phyloP scores from a whole-genome alignment of 345 rosid species.

The Hibiscus mutabilis region DNA sequence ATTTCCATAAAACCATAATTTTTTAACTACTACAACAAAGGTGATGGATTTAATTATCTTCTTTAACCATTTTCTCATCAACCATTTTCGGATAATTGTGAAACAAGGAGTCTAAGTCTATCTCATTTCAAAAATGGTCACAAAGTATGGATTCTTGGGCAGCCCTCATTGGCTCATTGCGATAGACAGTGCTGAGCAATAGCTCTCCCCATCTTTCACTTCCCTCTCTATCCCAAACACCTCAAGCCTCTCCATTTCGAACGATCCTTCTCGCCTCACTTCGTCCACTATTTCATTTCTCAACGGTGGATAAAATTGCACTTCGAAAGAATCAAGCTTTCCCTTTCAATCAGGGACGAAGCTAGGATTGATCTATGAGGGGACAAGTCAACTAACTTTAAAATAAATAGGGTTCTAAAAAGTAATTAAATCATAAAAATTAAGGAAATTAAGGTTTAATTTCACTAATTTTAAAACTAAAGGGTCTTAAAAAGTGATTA shows the following conservation, averaged over 20 bases:
- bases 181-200: constrained; percentile 54
- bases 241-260: constrained; percentile 41
- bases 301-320: constrained; percentile 71
- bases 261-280: constrained; percentile 53
- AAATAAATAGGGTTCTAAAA: no score
- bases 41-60: constrained; percentile 55
- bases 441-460: no score
- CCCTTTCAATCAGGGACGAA: no score
- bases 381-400: no score
- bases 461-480: no score
- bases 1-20: no score
- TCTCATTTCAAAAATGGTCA: constrained; percentile 59
- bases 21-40: constrained; percentile 54
- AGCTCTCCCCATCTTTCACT: constrained; percentile 28
- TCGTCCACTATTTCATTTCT: constrained; percentile 53
- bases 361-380: no score
- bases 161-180: constrained; percentile 47
- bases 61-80: constrained; percentile 53
- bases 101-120: constrained; percentile 52
- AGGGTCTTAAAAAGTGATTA: no score
- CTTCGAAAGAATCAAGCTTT: no score
- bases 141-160: constrained; percentile 69
- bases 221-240: constrained; percentile 39
- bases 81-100: constrained; percentile 45
- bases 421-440: no score